phyloP scores from a whole-genome alignment of 305 asterid species.

The Fraxinus sp. region DNA sequence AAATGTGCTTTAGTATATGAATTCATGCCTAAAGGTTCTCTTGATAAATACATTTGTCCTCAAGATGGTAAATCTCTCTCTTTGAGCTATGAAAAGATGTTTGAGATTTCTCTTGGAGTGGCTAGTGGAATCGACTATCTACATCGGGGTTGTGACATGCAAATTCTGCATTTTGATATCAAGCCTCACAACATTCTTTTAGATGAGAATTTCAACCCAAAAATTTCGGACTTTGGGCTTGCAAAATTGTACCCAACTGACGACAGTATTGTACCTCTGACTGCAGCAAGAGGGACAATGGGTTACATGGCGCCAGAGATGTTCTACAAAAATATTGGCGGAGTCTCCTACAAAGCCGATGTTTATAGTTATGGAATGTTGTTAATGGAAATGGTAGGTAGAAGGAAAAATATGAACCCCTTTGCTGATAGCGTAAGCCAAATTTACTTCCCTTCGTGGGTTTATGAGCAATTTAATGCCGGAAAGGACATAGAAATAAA shows the following conservation, averaged over 20 bases:
- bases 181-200: slow-evolving; percentile 51
- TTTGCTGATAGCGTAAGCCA: slow-evolving; percentile 29
- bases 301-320: slow-evolving; percentile 53
- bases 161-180: slow-evolving; percentile 47
- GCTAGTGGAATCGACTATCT: slow-evolving; percentile 45
- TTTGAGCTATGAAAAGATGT: slow-evolving; percentile 33
- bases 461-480: slow-evolving; percentile 26
- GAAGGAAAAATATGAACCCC: slow-evolving; percentile 34
- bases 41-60: slow-evolving; percentile 24
- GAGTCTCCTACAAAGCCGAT: slow-evolving; percentile 44
- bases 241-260: slow-evolving; percentile 30
- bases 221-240: slow-evolving; percentile 43
- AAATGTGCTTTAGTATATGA: slow-evolving; percentile 25
- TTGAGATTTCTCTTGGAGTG: slow-evolving; percentile 42
- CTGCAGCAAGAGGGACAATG: slow-evolving; percentile 40
- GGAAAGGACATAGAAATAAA: slow-evolving; percentile 31
- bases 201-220: slow-evolving; percentile 41
- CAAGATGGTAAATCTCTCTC: slow-evolving; percentile 9
- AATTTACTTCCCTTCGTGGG: slow-evolving; percentile 39
- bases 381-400: slow-evolving; percentile 40
- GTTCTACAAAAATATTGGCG: slow-evolving; percentile 38
- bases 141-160: slow-evolving; percentile 45
- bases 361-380: slow-evolving; percentile 52
- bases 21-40: slow-evolving; percentile 31
- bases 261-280: slow-evolving; percentile 23